Conservation (phyloP, 2,329 filamentous ascomycete genomes). For the Proliferodiscus dingleyae region DNA sequence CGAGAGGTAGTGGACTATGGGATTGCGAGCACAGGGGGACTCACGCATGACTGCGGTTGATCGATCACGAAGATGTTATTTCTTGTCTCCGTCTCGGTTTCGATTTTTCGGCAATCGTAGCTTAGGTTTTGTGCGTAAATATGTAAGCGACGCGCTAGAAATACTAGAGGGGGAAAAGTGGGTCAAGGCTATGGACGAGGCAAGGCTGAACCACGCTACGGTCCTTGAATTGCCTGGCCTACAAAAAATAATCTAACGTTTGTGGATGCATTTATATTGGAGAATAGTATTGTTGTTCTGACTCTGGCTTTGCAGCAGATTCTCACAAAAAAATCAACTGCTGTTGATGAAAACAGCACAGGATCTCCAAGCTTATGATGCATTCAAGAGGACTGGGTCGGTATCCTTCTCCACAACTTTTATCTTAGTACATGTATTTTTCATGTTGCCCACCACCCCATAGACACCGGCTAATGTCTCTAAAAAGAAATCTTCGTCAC, state of each 20-base stretch:
- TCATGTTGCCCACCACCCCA: neutral
- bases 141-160: too few species aligned
- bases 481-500: neutral
- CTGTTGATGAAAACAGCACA: too few species aligned
- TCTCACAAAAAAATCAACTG: too few species aligned
- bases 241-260: too few species aligned
- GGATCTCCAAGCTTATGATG: neutral
- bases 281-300: too few species aligned
- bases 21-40: slow-evolving; percentile 16
- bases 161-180: too few species aligned
- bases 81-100: neutral
- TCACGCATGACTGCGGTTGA: slow-evolving; percentile 43
- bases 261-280: too few species aligned
- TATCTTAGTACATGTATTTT: neutral
- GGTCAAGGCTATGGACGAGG: too few species aligned
- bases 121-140: neutral
- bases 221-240: too few species aligned
- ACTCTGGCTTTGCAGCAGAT: too few species aligned
- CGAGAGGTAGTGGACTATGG: too few species aligned
- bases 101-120: neutral
- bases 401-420: neutral
- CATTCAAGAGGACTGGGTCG: neutral
- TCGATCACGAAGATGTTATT: slow-evolving; percentile 2
- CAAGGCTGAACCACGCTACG: too few species aligned
- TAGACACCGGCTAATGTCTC: neutral